Evolutionary conservation across 2,329 filamentous ascomycete species (phyloP).

Genomic region (Apiospora arundinis): DNA sequence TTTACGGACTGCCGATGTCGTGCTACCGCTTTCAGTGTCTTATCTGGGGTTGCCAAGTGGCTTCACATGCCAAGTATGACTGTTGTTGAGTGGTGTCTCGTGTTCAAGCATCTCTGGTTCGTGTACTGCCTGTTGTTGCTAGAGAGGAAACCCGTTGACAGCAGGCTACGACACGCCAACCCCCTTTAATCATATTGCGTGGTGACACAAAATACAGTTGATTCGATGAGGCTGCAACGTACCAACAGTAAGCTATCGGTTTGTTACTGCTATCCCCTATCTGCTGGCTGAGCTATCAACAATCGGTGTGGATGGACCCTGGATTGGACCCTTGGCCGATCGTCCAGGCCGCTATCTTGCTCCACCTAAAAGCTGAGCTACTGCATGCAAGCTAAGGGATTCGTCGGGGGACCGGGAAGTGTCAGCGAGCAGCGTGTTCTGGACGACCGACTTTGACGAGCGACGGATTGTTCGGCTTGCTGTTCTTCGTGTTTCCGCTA

Average conservation of each 20-base stretch:
- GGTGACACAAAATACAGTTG: not conserved
- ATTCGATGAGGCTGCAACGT: not conserved
- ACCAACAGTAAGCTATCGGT: not conserved
- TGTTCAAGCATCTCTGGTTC: conserved; percentile 1
- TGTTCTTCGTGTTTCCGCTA: not conserved
- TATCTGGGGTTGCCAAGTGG: not conserved
- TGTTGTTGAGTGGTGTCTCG: not conserved
- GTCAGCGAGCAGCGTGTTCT: too few species aligned
- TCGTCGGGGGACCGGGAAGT: not conserved
- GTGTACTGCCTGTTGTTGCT: not conserved
- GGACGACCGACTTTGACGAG: not conserved
- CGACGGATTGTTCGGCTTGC: not conserved
- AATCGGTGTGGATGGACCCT: conserved; percentile 20
- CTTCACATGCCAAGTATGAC: not conserved
- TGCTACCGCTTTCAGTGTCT: not conserved
- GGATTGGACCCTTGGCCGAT: conserved; percentile 20
- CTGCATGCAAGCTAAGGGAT: not conserved
- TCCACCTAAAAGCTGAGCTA: not conserved
- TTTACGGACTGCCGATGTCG: not conserved
- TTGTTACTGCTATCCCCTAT: not conserved
- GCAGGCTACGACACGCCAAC: not conserved
- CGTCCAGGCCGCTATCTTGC: not conserved
- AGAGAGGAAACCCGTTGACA: not conserved
- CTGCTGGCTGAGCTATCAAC: conserved; percentile 5
- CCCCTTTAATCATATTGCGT: not conserved